Evolutionary conservation across 768 basidiomycete species (phyloP), one percentile per base, ranked within the genome.

Genomic region (Leccinum subgranulosum): DNA sequence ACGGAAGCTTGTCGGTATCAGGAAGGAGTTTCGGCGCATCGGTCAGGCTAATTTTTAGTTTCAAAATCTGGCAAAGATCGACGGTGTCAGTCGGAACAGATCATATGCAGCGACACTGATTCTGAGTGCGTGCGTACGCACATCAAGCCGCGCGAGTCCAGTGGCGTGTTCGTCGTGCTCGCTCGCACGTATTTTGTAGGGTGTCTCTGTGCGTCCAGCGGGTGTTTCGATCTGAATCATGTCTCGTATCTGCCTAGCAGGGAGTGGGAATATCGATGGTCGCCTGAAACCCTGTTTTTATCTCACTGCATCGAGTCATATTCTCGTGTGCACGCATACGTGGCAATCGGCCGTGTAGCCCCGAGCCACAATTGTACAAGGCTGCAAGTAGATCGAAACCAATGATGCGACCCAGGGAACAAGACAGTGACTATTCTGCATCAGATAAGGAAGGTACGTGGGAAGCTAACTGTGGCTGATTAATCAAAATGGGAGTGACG

Each of bases 11-110:
- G 34, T 83, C 77, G 0, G 77, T 70, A 3, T 73, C 65, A 0
- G 83, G 82, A 1, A 89, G 59, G 1, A 77, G 69, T 68, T 86
- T 88, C 10, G 81, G 74, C 3, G 74, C 66, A 4, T 78, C 69
- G 1, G 82, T 75, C 43, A 76, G 73, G 11, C 66, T 79, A 3
- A 88, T 66, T 6, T 69, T 76, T 11, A 90, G 71, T 61, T 77
- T 82, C 6, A 84, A 81, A 2, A 84, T 77, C 88, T 90, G 54
- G 25, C 19, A 15, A 4, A 28, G 12, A 28, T 31, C 4, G 21
- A 3, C 1, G 19, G 45, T 21, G 21, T 29, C 17, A 29, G 25
- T n/a, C 21, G n/a, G 23, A 19, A 21, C n/a, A 11, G 28, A 53
- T 45, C n/a, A 31, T 31, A 31, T 31, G 31, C 31, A 19, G 25